These are phyloP conservation scores for Toxoplasma gondii DNA, from an alignment of 169 alveolate genomes.

Conservation along the genomic window DNA sequence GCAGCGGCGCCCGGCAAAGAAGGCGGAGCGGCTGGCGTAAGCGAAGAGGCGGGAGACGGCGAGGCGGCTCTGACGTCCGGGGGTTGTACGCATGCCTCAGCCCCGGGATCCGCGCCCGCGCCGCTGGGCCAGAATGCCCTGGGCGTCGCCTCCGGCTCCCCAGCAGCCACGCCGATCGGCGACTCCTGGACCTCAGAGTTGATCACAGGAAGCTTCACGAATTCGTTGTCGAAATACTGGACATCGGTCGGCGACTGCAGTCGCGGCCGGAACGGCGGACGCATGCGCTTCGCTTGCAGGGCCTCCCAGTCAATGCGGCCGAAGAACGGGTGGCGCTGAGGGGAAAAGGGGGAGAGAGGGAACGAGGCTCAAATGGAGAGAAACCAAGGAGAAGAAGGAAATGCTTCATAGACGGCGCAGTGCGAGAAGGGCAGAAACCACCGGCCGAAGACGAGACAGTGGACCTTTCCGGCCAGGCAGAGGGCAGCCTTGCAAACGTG, in stretches of 20 bases:
- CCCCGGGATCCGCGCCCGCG: too few relatives aligned
- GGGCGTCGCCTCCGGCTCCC: background rate
- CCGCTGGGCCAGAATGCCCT: too few relatives aligned
- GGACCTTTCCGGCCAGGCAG: too few relatives aligned
- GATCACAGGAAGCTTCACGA: slow-evolving; percentile 62
- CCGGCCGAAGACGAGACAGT: too few relatives aligned
- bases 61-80: too few relatives aligned
- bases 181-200: slow-evolving; percentile 38
- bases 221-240: slow-evolving; percentile 68
- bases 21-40: background rate
- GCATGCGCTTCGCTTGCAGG: slow-evolving; percentile 42
- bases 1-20: background rate
- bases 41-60: background rate
- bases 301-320: slow-evolving; percentile 72
- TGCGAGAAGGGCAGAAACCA: too few relatives aligned
- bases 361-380: too few relatives aligned
- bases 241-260: slow-evolving; percentile 61
- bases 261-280: slow-evolving; percentile 71
- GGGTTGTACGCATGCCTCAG: background rate
- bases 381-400: too few relatives aligned
- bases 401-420: too few relatives aligned
- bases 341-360: background rate
- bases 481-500: too few relatives aligned
- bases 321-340: slow-evolving; percentile 73
- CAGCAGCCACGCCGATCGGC: background rate